Evolutionary conservation across 1,139 yeast species (phyloP).

Genomic region (Zygoascus meyerae): DNA sequence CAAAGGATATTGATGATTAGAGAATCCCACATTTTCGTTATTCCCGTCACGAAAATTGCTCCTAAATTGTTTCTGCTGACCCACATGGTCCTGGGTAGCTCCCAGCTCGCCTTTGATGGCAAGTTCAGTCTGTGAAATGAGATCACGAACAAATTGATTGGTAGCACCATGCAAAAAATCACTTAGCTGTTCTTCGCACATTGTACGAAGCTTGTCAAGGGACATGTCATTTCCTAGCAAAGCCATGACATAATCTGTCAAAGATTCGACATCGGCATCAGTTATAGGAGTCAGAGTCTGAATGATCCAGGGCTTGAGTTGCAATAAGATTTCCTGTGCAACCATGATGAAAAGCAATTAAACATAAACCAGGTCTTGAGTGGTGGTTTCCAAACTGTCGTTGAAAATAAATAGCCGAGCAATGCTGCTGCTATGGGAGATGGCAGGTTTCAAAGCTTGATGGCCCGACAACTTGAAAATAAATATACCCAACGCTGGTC

Average conservation of each 20-base stretch:
- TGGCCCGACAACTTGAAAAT: not conserved
- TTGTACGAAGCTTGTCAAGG: constrained; percentile 28
- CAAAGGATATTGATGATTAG: not conserved
- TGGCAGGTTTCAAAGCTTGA: not conserved
- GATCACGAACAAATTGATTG: constrained; percentile 29
- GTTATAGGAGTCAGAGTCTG: constrained; percentile 29
- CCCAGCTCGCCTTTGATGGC: not conserved
- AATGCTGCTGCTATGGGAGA: not conserved
- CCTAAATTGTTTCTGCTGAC: constrained; percentile 18
- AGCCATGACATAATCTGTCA: constrained; percentile 43
- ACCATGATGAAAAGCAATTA: constrained; percentile 15
- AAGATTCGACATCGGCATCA: constrained; percentile 41
- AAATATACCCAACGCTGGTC: not conserved
- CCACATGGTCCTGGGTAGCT: not conserved
- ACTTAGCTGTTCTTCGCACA: constrained; percentile 35
- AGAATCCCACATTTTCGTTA: constrained; percentile 7
- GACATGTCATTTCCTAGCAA: constrained; percentile 37
- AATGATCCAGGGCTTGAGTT: constrained; percentile 38
- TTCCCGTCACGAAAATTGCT: constrained; percentile 20
- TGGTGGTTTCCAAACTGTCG: not conserved
- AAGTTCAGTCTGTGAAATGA: constrained; percentile 26
- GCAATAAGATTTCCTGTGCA: constrained; percentile 16
- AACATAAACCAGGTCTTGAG: not conserved
- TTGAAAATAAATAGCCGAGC: not conserved
- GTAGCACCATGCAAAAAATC: constrained; percentile 34